Evolutionary conservation across 202 grass and related monocot species (phyloP).

Genomic region (Carex arenaria): DNA sequence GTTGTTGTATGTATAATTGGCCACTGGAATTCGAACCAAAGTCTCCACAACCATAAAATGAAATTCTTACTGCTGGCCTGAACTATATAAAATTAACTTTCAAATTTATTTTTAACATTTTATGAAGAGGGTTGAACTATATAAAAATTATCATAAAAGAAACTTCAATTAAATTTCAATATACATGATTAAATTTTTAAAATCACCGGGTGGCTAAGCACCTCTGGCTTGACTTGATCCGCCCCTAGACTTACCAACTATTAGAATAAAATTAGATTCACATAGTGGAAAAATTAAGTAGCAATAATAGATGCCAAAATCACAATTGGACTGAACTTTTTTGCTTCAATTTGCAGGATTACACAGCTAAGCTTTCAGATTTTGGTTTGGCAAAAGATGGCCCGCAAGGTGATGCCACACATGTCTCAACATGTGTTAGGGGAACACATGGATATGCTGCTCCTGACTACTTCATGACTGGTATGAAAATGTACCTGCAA

Average conservation of each 20-base stretch:
- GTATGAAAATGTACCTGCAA: constrained; percentile 15
- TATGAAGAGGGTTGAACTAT: too few species aligned
- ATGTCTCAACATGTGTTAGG: constrained; percentile 65
- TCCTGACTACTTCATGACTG: constrained; percentile 73
- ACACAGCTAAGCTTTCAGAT: constrained; percentile 66
- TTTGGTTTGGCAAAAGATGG: constrained; percentile 81
- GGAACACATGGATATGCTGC: constrained; percentile 76
- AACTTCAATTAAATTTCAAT: too few species aligned
- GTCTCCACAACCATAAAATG: too few species aligned
- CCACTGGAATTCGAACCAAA: too few species aligned
- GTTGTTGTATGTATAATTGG: too few species aligned
- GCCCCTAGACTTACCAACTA: not conserved
- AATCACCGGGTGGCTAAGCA: too few species aligned
- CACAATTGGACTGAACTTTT: not conserved
- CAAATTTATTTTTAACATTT: too few species aligned
- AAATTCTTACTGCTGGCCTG: too few species aligned
- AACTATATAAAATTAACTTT: too few species aligned
- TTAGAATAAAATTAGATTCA: not conserved
- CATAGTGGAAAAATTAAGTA: not conserved
- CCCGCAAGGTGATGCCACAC: constrained; percentile 37
- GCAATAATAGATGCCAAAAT: not conserved
- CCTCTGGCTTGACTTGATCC: too few species aligned
- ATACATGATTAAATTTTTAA: too few species aligned
- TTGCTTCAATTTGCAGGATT: constrained; percentile 46
- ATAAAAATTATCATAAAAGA: too few species aligned